Evolutionary conservation across 345 rosid species (phyloP), one percentile per base, ranked within the genome.

Genomic region (Arabidopsis suecica): DNA sequence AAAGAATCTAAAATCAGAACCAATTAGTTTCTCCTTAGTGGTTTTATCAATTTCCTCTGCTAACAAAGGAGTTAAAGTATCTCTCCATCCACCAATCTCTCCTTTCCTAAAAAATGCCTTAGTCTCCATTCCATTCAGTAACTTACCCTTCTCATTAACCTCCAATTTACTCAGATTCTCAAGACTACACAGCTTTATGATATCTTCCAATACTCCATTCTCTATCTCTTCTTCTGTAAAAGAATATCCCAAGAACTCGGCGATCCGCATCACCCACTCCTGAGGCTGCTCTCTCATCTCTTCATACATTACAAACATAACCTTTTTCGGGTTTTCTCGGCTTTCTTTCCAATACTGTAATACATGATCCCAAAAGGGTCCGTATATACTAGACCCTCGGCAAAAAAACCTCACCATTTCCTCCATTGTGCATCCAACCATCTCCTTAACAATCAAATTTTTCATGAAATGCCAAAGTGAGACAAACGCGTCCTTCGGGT

Each of bases 301-400:
- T 74, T 85, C 93, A 10, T 77, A 88, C 63, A 54, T 86, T 62
- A 88, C 65, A 61, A 88, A 86, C 44, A 82, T 18, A 0, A 88
- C 71, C 48, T 13, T 72, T 30, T 50, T 3, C 7, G 89, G 83
- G 3, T 64, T 72, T 48, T 84, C 85, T 74, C 61, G 58, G 57
- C 88, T 82, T 7, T 67, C 83, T 75, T 80, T 70, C 89, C 90
- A 85, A 6, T 85, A 88, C 22, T 73, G 80, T 25, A 85, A 65
- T 62, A 36, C 71, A 83, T 9, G 91, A 86, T 37, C 93, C 93
- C 18, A 88, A 45, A 77, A 84, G 0, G 93, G 88, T 30, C 93
- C 91, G 3, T 18, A 79, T 57, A 74, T 18, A 51, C 81, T 73
- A 72, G 76, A 80, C 0, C 93, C 93, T 55, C 73, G 54, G 40